Conservation (phyloP, 352 stramenopile species). For the Phytopythium montanum region DNA sequence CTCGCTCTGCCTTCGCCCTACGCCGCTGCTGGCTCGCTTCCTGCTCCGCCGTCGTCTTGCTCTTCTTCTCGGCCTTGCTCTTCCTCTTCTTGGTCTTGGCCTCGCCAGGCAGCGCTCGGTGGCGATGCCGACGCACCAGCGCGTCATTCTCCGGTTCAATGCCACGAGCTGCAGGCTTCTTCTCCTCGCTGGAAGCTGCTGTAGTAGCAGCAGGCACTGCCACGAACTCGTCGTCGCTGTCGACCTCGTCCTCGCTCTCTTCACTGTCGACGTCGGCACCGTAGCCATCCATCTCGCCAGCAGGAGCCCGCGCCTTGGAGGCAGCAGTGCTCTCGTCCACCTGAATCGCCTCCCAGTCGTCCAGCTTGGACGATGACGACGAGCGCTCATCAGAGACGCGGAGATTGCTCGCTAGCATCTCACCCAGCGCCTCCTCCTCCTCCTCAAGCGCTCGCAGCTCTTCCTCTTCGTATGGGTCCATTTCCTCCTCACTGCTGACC, state of each 20-base stretch:
- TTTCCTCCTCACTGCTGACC: conserved; percentile 1
- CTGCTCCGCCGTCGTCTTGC: conserved; percentile 12
- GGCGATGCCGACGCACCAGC: conserved; percentile 12
- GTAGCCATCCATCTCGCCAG: conserved; percentile 39
- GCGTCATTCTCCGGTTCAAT: not conserved
- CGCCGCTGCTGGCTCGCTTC: conserved; percentile 1
- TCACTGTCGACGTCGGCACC: conserved; percentile 65
- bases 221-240: conserved; percentile 8
- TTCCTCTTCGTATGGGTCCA: conserved; percentile 8
- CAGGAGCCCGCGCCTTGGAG: not conserved
- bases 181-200: not conserved
- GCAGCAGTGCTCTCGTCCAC: conserved; percentile 12
- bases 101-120: conserved; percentile 5
- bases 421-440: conserved; percentile 7
- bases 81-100: conserved; percentile 18
- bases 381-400: conserved; percentile 11
- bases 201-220: not conserved
- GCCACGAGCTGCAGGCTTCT: not conserved
- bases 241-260: conserved; percentile 42
- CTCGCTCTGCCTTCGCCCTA: conserved; percentile 15
- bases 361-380: conserved; percentile 10
- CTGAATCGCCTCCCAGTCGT: conserved; percentile 30
- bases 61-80: conserved; percentile 16
- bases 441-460: conserved; percentile 10
- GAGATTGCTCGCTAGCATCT: conserved; percentile 15